phyloP scores from a whole-genome alignment of 768 basidiomycete species.

The Solioccasus polychromus region DNA sequence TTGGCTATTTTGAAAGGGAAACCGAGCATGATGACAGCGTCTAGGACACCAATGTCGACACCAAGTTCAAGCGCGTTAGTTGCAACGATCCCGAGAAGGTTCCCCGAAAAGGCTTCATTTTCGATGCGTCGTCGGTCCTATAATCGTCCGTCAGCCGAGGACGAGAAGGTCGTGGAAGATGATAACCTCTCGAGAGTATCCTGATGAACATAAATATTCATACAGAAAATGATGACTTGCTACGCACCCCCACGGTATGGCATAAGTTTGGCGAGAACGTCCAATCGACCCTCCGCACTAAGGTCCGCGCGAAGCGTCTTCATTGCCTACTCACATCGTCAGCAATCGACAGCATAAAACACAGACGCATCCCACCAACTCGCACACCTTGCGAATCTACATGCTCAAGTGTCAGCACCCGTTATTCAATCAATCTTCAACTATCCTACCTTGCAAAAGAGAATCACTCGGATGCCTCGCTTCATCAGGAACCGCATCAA shows the following conservation, averaged over 20 bases:
- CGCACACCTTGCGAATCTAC: slow-evolving; percentile 78
- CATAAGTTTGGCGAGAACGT: slow-evolving; percentile 74
- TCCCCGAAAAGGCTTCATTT: slow-evolving; percentile 80
- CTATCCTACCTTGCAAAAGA: slow-evolving; percentile 77
- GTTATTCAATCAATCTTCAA: not conserved
- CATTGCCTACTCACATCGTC: slow-evolving; percentile 58
- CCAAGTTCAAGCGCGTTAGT: slow-evolving; percentile 91
- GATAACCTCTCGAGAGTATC: slow-evolving; percentile 68
- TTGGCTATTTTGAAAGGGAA: slow-evolving; percentile 80
- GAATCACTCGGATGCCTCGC: slow-evolving; percentile 72
- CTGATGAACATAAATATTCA: slow-evolving; percentile 32
- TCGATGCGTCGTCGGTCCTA: slow-evolving; percentile 85
- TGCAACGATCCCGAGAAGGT: slow-evolving; percentile 80
- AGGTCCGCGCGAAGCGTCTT: slow-evolving; percentile 70
- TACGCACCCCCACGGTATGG: slow-evolving; percentile 77
- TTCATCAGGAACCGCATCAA: slow-evolving; percentile 83
- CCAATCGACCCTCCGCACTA: slow-evolving; percentile 69
- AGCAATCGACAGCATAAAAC: not conserved
- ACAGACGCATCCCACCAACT: slow-evolving; percentile 53
- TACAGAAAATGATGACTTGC: not conserved
- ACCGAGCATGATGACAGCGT: slow-evolving; percentile 86
- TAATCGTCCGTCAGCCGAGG: not conserved
- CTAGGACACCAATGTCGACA: slow-evolving; percentile 86
- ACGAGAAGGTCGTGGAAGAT: not conserved
- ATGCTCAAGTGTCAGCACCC: not conserved